Conservation (phyloP, 768 basidiomycete species). For the Hebeloma cylindrosporum region DNA sequence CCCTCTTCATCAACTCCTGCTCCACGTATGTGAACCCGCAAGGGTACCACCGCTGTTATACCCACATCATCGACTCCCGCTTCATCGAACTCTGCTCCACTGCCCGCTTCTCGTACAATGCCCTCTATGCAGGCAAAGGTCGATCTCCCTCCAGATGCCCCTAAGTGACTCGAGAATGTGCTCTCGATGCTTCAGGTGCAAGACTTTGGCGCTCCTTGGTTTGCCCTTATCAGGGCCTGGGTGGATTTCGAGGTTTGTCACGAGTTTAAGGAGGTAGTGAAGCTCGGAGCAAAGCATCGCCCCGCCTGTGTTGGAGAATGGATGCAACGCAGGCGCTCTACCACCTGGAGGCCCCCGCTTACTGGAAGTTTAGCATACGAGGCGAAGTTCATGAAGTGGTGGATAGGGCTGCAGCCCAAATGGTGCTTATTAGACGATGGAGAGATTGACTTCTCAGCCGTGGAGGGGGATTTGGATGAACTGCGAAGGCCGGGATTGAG, state of each 20-base stretch:
- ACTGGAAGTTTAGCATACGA: neutral
- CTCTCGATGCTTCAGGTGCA: neutral
- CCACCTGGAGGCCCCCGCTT: slow-evolving; percentile 8
- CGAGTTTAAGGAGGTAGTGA: neutral
- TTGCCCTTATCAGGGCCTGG: neutral
- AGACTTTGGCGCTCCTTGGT: slow-evolving; percentile 1
- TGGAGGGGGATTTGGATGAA: neutral
- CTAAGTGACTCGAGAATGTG: slow-evolving; percentile 6
- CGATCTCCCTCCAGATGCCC: neutral
- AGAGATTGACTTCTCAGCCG: neutral
- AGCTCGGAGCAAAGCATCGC: neutral
- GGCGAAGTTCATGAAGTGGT: slow-evolving; percentile 8
- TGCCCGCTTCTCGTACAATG: no score
- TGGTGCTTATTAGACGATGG: slow-evolving; percentile 5
- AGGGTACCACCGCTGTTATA: no score
- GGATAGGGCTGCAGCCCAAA: slow-evolving; percentile 11
- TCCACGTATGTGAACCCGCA: no score
- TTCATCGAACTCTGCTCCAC: no score
- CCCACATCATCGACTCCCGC: no score
- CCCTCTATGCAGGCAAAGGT: no score
- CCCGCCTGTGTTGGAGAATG: slow-evolving; percentile 8
- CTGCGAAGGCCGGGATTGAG: slow-evolving; percentile 3
- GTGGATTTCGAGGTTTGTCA: neutral
- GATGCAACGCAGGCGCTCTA: slow-evolving; percentile 6
- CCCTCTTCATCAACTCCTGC: neutral